Evolutionary conservation across 1,284 basidiomycete genomes (phyloP).

Genomic region (Cutaneotrichosporon sp.): DNA sequence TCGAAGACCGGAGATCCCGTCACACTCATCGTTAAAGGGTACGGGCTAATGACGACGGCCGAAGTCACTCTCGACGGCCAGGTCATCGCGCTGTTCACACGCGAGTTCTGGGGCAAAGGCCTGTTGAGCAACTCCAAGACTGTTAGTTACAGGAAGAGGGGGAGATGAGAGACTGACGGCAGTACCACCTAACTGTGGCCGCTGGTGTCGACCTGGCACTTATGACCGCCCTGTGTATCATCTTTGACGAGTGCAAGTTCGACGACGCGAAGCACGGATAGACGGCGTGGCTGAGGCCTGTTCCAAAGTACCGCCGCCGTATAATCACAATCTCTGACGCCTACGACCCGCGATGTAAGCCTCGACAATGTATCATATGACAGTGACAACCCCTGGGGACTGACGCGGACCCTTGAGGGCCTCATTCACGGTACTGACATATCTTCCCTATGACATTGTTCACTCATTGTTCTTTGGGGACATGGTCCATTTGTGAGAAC

Average conservation of each 20-base stretch:
- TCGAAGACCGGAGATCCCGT: not conserved
- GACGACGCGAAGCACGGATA: slow-evolving; percentile 8
- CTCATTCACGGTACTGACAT: not conserved
- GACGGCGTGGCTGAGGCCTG: not conserved
- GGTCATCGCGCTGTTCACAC: slow-evolving; percentile 10
- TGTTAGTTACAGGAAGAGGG: slow-evolving; percentile 1
- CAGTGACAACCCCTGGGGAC: not conserved
- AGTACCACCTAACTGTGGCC: slow-evolving; percentile 16
- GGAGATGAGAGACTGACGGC: not conserved
- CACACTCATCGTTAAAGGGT: slow-evolving; percentile 3
- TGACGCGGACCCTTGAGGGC: not conserved
- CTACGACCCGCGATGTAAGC: not conserved
- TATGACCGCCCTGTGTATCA: slow-evolving; percentile 12
- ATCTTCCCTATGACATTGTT: not conserved
- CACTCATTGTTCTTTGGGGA: not conserved
- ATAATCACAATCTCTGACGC: not conserved
- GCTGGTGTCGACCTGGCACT: slow-evolving; percentile 13
- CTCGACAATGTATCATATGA: not conserved
- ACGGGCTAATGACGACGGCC: not conserved
- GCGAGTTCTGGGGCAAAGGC: slow-evolving; percentile 11
- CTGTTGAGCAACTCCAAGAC: slow-evolving; percentile 10
- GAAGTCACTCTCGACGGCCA: slow-evolving; percentile 1
- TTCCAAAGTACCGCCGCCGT: not conserved
- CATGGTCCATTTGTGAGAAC: not conserved
- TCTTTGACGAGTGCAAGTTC: slow-evolving; percentile 12